Conservation (phyloP, 192 early-diverging fungal species). For the Podila horticola region DNA sequence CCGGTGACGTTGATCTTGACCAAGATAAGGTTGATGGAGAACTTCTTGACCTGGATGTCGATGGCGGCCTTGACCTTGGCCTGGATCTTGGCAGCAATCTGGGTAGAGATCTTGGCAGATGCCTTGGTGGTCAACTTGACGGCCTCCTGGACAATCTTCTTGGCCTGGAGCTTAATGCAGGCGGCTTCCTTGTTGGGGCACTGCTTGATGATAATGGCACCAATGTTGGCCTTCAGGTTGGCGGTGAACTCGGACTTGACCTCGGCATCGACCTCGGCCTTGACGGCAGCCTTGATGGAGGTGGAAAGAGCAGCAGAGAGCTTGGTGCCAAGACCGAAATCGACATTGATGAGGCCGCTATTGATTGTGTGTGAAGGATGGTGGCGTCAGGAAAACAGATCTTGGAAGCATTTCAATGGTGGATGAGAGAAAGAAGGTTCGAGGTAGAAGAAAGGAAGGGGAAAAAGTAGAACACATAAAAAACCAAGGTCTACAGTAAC, state of each 20-base stretch:
- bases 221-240: conserved; percentile 46
- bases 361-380: background rate
- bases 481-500: too few relatives aligned
- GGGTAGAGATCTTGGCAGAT: conserved; percentile 32
- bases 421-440: background rate
- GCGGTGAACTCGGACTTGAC: conserved; percentile 47
- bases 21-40: conserved; percentile 45
- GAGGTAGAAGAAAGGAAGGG: background rate
- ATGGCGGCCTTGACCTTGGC: conserved; percentile 45
- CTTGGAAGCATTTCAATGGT: background rate
- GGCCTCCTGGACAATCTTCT: conserved; percentile 40
- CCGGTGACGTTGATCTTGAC: conserved; percentile 43
- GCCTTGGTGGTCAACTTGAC: conserved; percentile 49
- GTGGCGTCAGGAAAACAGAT: background rate
- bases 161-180: conserved; percentile 40
- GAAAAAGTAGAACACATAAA: background rate
- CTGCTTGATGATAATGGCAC: conserved; percentile 30
- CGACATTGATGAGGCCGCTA: conserved; percentile 39
- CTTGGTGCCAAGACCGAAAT: conserved; percentile 46
- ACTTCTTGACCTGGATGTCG: conserved; percentile 50
- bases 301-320: conserved; percentile 30
- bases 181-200: conserved; percentile 44
- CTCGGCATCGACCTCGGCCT: conserved; percentile 46
- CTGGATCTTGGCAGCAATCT: conserved; percentile 26
- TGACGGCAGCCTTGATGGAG: conserved; percentile 50